Evolutionary conservation across 208 protist genomes (phyloP), one percentile per base, ranked within the genome.

Genomic region (Spongospora subterranea): DNA sequence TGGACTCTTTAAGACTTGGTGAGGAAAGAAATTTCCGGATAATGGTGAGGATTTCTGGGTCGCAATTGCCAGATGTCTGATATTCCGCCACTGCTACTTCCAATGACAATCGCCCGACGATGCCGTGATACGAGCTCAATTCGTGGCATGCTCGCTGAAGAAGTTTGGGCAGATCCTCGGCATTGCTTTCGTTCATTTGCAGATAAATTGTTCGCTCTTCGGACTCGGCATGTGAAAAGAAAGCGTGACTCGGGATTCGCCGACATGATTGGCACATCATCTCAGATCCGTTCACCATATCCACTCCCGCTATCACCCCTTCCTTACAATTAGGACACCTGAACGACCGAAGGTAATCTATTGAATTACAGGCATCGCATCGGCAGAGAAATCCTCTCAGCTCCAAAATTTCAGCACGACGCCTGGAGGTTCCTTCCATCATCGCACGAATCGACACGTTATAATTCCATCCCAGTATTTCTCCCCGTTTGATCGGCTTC

Each of bases 381-480:
- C n/a, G 6, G 71, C 71, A 82, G 13, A 82, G 6, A 43, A 82
- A 82, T 43, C 71, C 71, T 40, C 71, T 6, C 6, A 82, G 71
- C n/a, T 82, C 71, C 17, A 82, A n/a, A 6, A 82, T 45, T 82
- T 82, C 71, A n/a, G n/a, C 71, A 6, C 71, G 71, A 17, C 71
- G n/a, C n/a, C n/a, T 43, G 35, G 17, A 6, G 13, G 71, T 35
- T 20, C 40, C 40, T 35, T 35, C n/a, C 71, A 82, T 35, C 71
- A 82, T 6, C 17, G 71, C n/a, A 82, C 6, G 71, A 39, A 17
- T 6, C 6, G 71, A 82, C 6, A 82, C 17, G 40, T 82, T 82
- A n/a, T 82, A 82, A 82, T 82, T 82, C 71, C 71, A 82, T 82
- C 71, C 71, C 35, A 82, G 71, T 6, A 82, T 82, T 20, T 82